These are phyloP conservation scores for Phytophthora palmivora DNA, from an alignment of 352 stramenopile genomes.

Conservation along the genomic window DNA sequence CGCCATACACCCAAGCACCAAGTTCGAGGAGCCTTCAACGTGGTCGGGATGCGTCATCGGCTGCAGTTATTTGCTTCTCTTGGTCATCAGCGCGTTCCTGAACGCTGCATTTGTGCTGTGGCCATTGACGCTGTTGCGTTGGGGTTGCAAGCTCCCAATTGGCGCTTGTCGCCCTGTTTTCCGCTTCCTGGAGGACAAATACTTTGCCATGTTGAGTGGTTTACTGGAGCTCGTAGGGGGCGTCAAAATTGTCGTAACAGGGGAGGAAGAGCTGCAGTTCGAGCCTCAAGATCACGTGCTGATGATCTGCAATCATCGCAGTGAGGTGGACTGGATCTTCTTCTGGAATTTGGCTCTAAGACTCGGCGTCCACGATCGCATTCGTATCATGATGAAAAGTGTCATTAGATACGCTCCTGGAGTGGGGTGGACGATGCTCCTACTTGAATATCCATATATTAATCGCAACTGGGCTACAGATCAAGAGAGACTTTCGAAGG, in stretches of 20 bases:
- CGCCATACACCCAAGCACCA: slow-evolving; percentile 52
- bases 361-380: slow-evolving; percentile 70
- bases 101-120: slow-evolving; percentile 71
- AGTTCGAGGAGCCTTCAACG: slow-evolving; percentile 55
- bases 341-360: slow-evolving; percentile 79
- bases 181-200: slow-evolving; percentile 52
- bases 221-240: slow-evolving; percentile 62
- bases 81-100: slow-evolving; percentile 62
- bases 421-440: slow-evolving; percentile 70
- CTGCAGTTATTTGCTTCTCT: slow-evolving; percentile 51
- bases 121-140: slow-evolving; percentile 55
- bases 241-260: slow-evolving; percentile 69
- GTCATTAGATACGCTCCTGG: slow-evolving; percentile 66
- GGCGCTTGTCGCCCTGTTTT: slow-evolving; percentile 39
- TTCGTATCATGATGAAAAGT: slow-evolving; percentile 85
- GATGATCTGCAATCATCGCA: slow-evolving; percentile 81
- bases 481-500: slow-evolving; percentile 49
- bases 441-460: slow-evolving; percentile 79
- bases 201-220: slow-evolving; percentile 68
- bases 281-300: slow-evolving; percentile 52
- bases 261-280: slow-evolving; percentile 58
- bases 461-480: slow-evolving; percentile 79
- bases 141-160: slow-evolving; percentile 29
- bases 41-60: slow-evolving; percentile 52
- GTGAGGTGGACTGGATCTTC: slow-evolving; percentile 86